These are phyloP conservation scores for Ganoderma lucidum DNA, from an alignment of 1,284 basidiomycete genomes.

Conservation along the genomic window DNA sequence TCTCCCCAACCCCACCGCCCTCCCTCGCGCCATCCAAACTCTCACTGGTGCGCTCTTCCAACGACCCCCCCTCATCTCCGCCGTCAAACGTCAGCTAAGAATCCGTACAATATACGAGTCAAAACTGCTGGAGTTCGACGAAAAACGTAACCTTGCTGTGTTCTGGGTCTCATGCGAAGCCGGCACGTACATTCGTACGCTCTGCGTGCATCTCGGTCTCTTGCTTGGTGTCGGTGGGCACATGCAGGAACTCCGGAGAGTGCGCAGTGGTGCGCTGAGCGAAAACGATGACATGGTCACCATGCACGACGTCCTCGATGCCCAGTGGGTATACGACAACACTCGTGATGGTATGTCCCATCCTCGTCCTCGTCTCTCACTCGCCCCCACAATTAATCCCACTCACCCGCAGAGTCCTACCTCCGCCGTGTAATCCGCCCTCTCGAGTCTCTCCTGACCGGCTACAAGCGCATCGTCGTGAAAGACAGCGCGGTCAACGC, in stretches of 20 bases:
- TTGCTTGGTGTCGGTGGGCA: constrained; percentile 97
- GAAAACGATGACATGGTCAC: constrained; percentile 99
- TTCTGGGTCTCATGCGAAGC: constrained; percentile 99
- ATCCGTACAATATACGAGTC: constrained; percentile 98
- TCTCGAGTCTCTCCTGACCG: constrained; percentile 92
- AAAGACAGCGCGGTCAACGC: constrained; percentile 99
- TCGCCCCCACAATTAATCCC: neutral
- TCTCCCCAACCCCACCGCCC: constrained; percentile 83
- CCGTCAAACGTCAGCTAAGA: constrained; percentile 98
- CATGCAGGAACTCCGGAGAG: constrained; percentile 98
- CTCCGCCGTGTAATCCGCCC: constrained; percentile 95
- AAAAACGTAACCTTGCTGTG: constrained; percentile 95
- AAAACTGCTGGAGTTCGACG: constrained; percentile 97
- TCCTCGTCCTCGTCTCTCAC: constrained; percentile 1
- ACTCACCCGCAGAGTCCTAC: constrained; percentile 80
- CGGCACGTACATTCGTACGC: constrained; percentile 97
- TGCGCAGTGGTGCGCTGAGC: constrained; percentile 94
- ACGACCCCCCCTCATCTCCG: constrained; percentile 97
- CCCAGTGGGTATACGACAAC: constrained; percentile 99
- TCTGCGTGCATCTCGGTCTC: constrained; percentile 97
- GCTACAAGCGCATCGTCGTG: constrained; percentile 99
- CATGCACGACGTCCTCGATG: constrained; percentile 99
- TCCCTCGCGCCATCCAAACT: constrained; percentile 95
- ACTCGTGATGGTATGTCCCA: constrained; percentile 84
- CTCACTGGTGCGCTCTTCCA: constrained; percentile 99